phyloP scores from a whole-genome alignment of 2,329 filamentous ascomycete genomes.

The Colletotrichum graminicola region DNA sequence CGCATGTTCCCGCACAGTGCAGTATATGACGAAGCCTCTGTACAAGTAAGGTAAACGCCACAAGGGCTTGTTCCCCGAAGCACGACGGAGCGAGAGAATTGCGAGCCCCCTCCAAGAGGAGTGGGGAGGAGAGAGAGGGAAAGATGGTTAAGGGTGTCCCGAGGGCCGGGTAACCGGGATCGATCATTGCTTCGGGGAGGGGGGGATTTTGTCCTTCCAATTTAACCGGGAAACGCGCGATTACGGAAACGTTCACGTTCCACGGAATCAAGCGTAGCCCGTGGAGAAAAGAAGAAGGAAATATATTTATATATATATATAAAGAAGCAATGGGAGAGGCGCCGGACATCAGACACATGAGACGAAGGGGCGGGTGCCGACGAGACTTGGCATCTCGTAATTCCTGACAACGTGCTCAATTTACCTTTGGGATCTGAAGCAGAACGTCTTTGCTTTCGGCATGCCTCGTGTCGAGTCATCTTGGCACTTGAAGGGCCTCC shows the following conservation, averaged over 20 bases:
- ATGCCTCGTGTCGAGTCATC: background rate
- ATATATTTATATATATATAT: no score
- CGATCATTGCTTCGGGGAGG: background rate
- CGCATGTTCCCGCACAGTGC: background rate
- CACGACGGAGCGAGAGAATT: background rate
- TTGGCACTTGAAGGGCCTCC: no score
- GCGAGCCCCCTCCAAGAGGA: background rate
- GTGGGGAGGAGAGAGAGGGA: background rate
- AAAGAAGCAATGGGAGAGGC: background rate
- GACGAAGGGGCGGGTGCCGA: no score
- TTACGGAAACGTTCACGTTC: background rate
- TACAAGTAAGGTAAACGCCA: slow-evolving; percentile 4
- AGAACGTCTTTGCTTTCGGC: background rate
- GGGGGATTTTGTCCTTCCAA: background rate
- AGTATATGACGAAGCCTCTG: background rate
- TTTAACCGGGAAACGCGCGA: no score
- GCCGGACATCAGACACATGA: background rate
- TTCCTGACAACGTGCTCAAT: background rate
- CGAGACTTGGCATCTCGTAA: slow-evolving; percentile 1
- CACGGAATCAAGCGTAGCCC: background rate
- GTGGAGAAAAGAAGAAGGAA: background rate
- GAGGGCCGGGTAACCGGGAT: background rate
- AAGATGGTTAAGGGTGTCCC: background rate
- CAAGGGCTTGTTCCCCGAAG: background rate
- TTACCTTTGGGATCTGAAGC: background rate